Percentiles rank a stretch among this genome's conserved stretches.
phyloP scores from a whole-genome alignment of 257 asterid species.

The Mitragyna speciosa region DNA sequence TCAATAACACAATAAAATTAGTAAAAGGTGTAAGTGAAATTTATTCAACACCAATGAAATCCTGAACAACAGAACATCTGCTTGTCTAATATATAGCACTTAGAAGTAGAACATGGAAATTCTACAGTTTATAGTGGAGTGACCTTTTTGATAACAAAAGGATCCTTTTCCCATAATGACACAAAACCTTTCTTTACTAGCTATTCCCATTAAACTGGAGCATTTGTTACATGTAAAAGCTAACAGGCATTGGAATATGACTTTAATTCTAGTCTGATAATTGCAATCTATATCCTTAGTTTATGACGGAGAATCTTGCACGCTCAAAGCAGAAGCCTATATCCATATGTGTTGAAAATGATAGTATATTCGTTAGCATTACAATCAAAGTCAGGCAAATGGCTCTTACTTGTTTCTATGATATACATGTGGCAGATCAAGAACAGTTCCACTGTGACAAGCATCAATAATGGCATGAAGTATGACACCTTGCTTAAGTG shows the following conservation, averaged over 20 bases:
- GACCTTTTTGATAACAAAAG: background rate
- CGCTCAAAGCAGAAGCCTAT: background rate
- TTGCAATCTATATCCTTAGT: background rate
- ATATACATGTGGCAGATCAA: constrained; percentile 62
- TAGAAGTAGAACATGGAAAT: background rate
- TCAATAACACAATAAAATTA: background rate
- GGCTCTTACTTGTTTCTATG: constrained; percentile 33
- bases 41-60: background rate
- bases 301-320: background rate
- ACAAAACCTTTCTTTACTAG: background rate
- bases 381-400: background rate
- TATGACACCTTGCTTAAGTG: constrained; percentile 45
- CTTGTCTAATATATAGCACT: background rate
- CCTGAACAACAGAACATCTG: background rate
- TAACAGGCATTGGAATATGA: no score
- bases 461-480: constrained; percentile 77
- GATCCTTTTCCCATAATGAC: background rate
- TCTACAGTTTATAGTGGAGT: background rate
- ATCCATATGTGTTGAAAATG: background rate
- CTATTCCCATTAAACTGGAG: background rate
- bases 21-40: background rate
- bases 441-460: constrained; percentile 82
- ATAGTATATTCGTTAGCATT: background rate
- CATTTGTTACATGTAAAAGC: background rate
- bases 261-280: no score